Evolutionary conservation across 2,329 filamentous ascomycete species (phyloP).

Genomic region (Sordariomycetes sp.): DNA sequence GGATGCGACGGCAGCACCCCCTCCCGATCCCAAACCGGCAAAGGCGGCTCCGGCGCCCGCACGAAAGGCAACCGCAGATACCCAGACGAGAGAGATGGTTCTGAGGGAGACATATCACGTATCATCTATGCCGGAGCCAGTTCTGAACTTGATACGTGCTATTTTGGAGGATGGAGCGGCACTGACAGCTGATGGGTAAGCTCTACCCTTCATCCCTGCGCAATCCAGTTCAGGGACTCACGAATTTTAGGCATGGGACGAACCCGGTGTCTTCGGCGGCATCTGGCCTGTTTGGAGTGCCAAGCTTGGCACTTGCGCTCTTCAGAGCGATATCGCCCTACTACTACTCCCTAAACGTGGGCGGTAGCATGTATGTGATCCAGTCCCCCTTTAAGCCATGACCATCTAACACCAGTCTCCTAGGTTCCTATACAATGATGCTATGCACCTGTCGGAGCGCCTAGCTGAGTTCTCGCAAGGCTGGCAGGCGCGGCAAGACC

Average conservation of each 20-base stretch:
- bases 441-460: conserved; percentile 50
- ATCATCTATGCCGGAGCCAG: conserved; percentile 73
- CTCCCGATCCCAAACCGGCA: conserved; percentile 7
- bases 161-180: conserved; percentile 51
- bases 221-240: neutral
- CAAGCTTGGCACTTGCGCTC: conserved; percentile 64
- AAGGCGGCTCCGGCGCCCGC: conserved; percentile 5
- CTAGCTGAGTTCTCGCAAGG: conserved; percentile 34
- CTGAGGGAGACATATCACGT: conserved; percentile 80
- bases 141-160: conserved; percentile 54
- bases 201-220: conserved; percentile 1
- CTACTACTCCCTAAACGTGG: conserved; percentile 54
- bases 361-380: conserved; percentile 52
- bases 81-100: conserved; percentile 53
- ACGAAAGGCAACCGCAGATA: conserved; percentile 12
- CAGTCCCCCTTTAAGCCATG: neutral
- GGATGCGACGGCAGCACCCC: conserved; percentile 27
- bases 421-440: conserved; percentile 59
- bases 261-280: conserved; percentile 57
- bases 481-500: conserved; percentile 44
- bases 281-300: conserved; percentile 58
- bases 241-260: conserved; percentile 23
- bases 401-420: conserved; percentile 1
- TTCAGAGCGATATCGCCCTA: conserved; percentile 68
- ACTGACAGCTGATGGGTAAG: conserved; percentile 42